Conservation (phyloP, 768 basidiomycete species). For the Agaricus subrufescens region DNA sequence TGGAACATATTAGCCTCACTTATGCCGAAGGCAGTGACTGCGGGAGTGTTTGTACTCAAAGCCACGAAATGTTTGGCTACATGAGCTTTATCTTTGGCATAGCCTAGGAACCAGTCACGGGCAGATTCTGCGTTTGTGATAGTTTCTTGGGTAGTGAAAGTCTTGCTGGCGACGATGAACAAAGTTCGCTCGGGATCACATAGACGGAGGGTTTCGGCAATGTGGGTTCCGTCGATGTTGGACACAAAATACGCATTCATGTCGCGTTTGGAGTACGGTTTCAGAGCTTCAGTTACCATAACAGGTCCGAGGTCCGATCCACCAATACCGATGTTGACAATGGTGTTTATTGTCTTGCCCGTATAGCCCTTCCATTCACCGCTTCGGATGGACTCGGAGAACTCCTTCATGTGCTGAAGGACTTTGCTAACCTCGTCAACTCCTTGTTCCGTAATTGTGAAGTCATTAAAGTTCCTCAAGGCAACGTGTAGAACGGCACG, state of each 20-base stretch:
- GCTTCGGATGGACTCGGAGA: constrained; percentile 77
- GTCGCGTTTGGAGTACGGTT: constrained; percentile 86
- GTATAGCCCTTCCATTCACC: constrained; percentile 98
- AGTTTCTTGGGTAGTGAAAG: constrained; percentile 99
- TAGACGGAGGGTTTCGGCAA: constrained; percentile 78
- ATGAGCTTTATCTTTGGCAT: constrained; percentile 82
- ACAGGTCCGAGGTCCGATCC: constrained; percentile 97
- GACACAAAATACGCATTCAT: constrained; percentile 86
- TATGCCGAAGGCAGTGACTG: constrained; percentile 93
- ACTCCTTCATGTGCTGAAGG: constrained; percentile 87
- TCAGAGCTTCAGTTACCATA: constrained; percentile 98
- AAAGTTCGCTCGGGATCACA: constrained; percentile 91
- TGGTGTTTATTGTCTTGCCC: constrained; percentile 87
- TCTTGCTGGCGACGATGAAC: constrained; percentile 99
- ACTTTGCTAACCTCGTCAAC: constrained; percentile 80
- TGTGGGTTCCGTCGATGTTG: constrained; percentile 97
- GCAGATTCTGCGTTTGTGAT: constrained; percentile 98
- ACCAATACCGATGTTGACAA: constrained; percentile 99
- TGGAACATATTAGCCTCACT: constrained; percentile 93
- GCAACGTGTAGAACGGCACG: constrained; percentile 96
- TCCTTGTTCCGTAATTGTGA: constrained; percentile 76
- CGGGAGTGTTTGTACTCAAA: constrained; percentile 92
- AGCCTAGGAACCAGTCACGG: constrained; percentile 86
- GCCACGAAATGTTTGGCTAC: constrained; percentile 99
- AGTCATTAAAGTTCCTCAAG: constrained; percentile 74